Evolutionary conservation across 2,329 filamentous ascomycete genomes (phyloP).

Genomic region (Peltaster fructicola): DNA sequence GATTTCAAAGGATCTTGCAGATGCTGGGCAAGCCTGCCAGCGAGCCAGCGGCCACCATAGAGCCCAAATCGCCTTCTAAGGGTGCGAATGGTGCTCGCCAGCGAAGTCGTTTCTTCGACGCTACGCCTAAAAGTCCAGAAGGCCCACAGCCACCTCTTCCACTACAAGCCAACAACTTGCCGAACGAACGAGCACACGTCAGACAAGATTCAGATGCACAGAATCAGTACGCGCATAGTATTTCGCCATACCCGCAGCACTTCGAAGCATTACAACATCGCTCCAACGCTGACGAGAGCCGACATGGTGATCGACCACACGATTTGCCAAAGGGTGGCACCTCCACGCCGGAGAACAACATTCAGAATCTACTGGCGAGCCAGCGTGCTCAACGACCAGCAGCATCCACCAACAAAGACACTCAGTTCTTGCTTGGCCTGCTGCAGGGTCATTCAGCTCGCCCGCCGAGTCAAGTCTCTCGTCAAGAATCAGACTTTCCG

Average conservation of each 20-base stretch:
- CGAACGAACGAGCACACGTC: no score
- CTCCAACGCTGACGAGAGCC: slow-evolving; percentile 1
- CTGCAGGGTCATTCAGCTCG: slow-evolving; percentile 35
- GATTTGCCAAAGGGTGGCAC: slow-evolving; percentile 14
- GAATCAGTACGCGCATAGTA: no score
- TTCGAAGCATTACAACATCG: no score
- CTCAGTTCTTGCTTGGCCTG: slow-evolving; percentile 71
- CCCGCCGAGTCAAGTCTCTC: slow-evolving; percentile 17
- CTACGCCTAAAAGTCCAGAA: slow-evolving; percentile 15
- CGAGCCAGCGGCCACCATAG: slow-evolving; percentile 8
- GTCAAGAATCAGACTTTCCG: slow-evolving; percentile 15
- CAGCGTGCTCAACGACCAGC: slow-evolving; percentile 22
- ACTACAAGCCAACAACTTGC: no score
- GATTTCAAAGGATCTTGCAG: slow-evolving; percentile 53
- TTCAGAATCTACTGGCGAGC: slow-evolving; percentile 21
- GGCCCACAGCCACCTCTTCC: no score
- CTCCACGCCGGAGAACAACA: slow-evolving; percentile 16
- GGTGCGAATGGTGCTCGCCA: slow-evolving; percentile 11
- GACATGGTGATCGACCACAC: no score
- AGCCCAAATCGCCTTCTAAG: slow-evolving; percentile 10
- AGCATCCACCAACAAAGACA: slow-evolving; percentile 39
- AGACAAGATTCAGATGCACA: slow-evolving; percentile 2
- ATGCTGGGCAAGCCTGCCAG: slow-evolving; percentile 50
- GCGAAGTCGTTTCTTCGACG: slow-evolving; percentile 18
- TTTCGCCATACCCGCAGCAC: no score